Percentiles rank a stretch among this genome's conserved stretches.
These are phyloP conservation scores for Hyaloscypha finlandica DNA, from an alignment of 495 filamentous ascomycete species.

Conservation along the genomic window DNA sequence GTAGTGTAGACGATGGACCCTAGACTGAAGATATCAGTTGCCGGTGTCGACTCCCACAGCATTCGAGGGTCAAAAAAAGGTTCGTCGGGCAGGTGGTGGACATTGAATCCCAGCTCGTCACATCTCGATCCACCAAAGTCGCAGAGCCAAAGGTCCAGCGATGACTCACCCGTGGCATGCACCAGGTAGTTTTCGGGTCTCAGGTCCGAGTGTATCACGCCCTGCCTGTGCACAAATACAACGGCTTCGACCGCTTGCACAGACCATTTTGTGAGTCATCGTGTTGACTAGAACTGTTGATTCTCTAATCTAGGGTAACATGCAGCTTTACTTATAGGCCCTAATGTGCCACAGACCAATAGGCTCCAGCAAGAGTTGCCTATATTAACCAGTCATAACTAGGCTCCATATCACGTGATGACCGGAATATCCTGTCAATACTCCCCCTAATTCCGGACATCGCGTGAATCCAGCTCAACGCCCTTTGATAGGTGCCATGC, in stretches of 20 bases:
- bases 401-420: no score
- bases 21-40: constrained; percentile 36
- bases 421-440: no score
- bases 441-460: no score
- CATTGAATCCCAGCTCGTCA: constrained; percentile 31
- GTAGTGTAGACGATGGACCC: constrained; percentile 37
- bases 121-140: constrained; percentile 37
- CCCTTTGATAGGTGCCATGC: no score
- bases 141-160: constrained; percentile 33
- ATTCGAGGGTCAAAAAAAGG: constrained; percentile 33
- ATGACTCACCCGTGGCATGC: constrained; percentile 22
- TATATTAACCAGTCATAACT: no score
- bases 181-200: constrained; percentile 94
- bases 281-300: no score
- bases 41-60: constrained; percentile 28
- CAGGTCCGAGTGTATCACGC: constrained; percentile 86
- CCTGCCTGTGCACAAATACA: constrained; percentile 75
- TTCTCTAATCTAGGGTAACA: no score
- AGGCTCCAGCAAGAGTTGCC: no score
- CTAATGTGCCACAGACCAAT: no score
- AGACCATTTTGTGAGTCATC: no score
- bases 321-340: no score
- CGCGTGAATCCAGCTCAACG: no score
- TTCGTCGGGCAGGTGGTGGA: constrained; percentile 32
- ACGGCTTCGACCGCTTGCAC: constrained; percentile 55